phyloP scores from a whole-genome alignment of 192 early-diverging fungal genomes.

The Coemansia biformis region DNA sequence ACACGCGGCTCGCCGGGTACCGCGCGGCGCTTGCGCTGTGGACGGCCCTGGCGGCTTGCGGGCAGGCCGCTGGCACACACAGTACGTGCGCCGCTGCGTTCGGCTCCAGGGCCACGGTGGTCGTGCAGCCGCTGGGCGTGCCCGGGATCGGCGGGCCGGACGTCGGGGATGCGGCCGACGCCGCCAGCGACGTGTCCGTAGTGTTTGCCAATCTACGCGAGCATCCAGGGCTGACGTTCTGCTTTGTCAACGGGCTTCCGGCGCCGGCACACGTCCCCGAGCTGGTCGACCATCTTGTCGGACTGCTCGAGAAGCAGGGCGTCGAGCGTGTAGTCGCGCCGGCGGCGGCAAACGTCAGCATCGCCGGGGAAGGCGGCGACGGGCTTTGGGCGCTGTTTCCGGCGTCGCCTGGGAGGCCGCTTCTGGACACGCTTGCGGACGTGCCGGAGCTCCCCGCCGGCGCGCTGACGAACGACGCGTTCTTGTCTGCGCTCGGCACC shows the following conservation, averaged over 20 bases:
- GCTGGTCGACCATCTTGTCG: conserved; percentile 22
- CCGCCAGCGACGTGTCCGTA: conserved; percentile 8
- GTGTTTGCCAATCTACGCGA: conserved; percentile 10
- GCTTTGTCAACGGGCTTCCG: conserved; percentile 37
- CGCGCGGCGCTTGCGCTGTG: conserved; percentile 37
- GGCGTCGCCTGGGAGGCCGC: neutral
- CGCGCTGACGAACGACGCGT: conserved; percentile 25
- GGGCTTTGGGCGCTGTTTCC: conserved; percentile 12
- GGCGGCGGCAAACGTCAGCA: conserved; percentile 22
- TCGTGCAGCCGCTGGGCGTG: conserved; percentile 2
- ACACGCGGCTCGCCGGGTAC: conserved; percentile 39
- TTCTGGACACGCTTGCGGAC: conserved; percentile 1
- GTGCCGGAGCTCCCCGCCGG: conserved; percentile 5
- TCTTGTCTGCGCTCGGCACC: conserved; percentile 21
- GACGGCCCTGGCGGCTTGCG: conserved; percentile 5
- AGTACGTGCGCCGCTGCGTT: conserved; percentile 2
- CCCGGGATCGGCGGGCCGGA: neutral
- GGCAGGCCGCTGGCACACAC: neutral
- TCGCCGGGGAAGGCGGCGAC: conserved; percentile 11
- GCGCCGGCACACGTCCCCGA: conserved; percentile 18
- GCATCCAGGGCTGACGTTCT: conserved; percentile 15
- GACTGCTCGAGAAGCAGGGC: conserved; percentile 13
- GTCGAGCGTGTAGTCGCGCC: conserved; percentile 26
- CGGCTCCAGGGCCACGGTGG: conserved; percentile 1
- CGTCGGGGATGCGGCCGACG: neutral